These are phyloP conservation scores for Phoma sp. DNA, from an alignment of 2,329 filamentous ascomycete species.

Conservation along the genomic window DNA sequence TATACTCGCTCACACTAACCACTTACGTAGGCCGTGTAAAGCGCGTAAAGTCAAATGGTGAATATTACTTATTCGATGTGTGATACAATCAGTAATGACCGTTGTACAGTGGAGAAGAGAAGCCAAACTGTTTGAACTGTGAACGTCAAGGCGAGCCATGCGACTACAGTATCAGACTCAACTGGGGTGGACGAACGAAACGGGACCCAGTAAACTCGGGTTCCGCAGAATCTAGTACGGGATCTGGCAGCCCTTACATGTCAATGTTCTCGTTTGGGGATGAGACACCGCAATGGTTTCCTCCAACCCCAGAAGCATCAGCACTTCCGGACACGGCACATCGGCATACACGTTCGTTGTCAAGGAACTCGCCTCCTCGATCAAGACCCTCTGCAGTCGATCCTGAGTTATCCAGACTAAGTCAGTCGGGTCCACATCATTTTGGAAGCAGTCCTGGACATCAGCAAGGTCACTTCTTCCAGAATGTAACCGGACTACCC, in stretches of 20 bases:
- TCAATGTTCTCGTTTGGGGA: slow-evolving; percentile 41
- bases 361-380: slow-evolving; percentile 30
- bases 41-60: slow-evolving; percentile 79
- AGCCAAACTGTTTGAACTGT: slow-evolving; percentile 76
- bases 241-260: slow-evolving; percentile 41
- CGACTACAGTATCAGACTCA: slow-evolving; percentile 81
- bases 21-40: slow-evolving; percentile 73
- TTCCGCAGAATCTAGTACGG: slow-evolving; percentile 28
- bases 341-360: slow-evolving; percentile 36
- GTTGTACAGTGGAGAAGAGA: slow-evolving; percentile 69
- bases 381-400: slow-evolving; percentile 36
- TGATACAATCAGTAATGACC: slow-evolving; percentile 23
- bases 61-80: slow-evolving; percentile 14
- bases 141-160: slow-evolving; percentile 74
- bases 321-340: slow-evolving; percentile 14
- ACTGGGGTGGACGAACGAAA: slow-evolving; percentile 78
- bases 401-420: slow-evolving; percentile 33
- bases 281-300: slow-evolving; percentile 28
- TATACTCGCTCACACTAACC: slow-evolving; percentile 20
- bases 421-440: slow-evolving; percentile 25
- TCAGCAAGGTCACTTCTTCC: slow-evolving; percentile 26
- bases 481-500: slow-evolving; percentile 9
- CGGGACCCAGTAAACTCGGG: slow-evolving; percentile 57
- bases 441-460: slow-evolving; percentile 19
- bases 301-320: slow-evolving; percentile 27